Evolutionary conservation across 768 basidiomycete genomes (phyloP).

Genomic region (Cystobasidium onofrii): DNA sequence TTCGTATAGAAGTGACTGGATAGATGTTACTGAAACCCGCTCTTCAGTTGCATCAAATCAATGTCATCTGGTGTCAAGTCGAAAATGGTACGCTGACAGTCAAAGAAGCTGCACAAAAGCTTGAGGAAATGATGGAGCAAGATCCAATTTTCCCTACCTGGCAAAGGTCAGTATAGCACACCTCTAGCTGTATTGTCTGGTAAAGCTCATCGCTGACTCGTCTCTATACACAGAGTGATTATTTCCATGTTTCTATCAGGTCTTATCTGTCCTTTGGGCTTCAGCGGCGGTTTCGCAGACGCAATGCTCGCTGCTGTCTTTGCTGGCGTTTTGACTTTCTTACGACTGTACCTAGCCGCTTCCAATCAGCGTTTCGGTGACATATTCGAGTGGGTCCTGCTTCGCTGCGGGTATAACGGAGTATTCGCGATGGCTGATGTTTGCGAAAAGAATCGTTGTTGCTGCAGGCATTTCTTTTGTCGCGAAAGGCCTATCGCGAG

Average conservation of each 20-base stretch:
- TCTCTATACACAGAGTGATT: constrained; percentile 61
- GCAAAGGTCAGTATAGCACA: constrained; percentile 52
- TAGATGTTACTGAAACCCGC: background rate
- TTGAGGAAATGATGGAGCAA: constrained; percentile 58
- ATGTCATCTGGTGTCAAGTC: constrained; percentile 72
- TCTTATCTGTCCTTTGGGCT: constrained; percentile 41
- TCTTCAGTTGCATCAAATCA: constrained; percentile 63
- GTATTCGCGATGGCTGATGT: background rate
- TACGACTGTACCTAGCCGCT: constrained; percentile 64
- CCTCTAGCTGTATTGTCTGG: too few relatives aligned
- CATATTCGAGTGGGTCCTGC: constrained; percentile 70
- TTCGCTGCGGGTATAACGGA: background rate
- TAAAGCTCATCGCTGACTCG: too few relatives aligned
- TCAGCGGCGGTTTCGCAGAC: constrained; percentile 55
- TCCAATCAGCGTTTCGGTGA: constrained; percentile 75
- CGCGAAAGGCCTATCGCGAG: constrained; percentile 46
- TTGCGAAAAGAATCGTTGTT: constrained; percentile 43
- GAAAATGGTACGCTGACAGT: constrained; percentile 87
- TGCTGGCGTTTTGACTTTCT: constrained; percentile 58
- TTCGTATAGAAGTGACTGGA: background rate
- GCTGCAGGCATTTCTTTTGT: constrained; percentile 48
- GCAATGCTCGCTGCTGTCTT: constrained; percentile 63
- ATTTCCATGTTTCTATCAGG: background rate
- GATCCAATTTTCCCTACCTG: constrained; percentile 58
- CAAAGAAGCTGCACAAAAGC: constrained; percentile 58